Evolutionary conservation across 139 green algal species (phyloP).

Genomic region (Mesotaenium endlicherianum): DNA sequence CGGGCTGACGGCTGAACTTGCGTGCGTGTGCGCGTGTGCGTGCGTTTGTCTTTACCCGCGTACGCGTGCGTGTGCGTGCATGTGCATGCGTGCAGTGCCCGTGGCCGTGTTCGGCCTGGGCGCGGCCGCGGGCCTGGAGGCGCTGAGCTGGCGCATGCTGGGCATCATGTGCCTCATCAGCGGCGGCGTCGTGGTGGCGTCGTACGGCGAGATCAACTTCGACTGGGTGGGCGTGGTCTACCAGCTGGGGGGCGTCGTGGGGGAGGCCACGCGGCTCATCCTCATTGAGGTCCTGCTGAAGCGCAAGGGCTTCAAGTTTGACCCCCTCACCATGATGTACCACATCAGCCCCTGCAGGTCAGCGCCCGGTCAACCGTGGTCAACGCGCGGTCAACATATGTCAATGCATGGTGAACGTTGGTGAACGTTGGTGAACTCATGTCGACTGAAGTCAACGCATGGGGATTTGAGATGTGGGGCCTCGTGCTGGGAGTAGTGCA

Average conservation of each 20-base stretch:
- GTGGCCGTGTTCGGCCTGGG: conserved; percentile 62
- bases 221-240: conserved; percentile 61
- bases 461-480: no score
- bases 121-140: conserved; percentile 54
- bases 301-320: conserved; percentile 61
- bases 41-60: no score
- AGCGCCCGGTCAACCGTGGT: no score
- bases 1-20: no score
- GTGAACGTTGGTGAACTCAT: no score
- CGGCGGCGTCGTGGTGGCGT: conserved; percentile 57
- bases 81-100: conserved; percentile 46
- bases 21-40: no score
- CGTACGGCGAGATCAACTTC: conserved; percentile 59
- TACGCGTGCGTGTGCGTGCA: background rate
- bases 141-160: conserved; percentile 41
- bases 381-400: no score
- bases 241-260: conserved; percentile 58
- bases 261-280: conserved; percentile 44
- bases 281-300: conserved; percentile 65
- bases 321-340: conserved; percentile 63
- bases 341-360: conserved; percentile 67
- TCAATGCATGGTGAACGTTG: no score
- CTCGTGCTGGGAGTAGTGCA: no score
- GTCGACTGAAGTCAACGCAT: no score
- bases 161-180: conserved; percentile 62